Evolutionary conservation across 1,284 basidiomycete species (phyloP).

Genomic region (Boletellus deceptivus): DNA sequence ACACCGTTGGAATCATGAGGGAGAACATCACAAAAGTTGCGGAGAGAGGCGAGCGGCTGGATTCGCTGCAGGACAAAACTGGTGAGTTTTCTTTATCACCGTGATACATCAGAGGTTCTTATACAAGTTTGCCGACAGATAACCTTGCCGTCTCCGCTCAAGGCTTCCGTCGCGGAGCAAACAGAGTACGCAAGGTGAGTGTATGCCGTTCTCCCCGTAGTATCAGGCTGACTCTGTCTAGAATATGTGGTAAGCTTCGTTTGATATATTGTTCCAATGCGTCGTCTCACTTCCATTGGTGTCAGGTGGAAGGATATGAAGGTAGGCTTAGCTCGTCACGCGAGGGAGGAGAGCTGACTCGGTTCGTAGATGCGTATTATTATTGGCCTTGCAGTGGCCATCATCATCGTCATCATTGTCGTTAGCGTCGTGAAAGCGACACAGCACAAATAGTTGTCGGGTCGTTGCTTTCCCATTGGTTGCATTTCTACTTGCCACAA

Average conservation of each 20-base stretch:
- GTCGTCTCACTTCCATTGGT: slow-evolving; percentile 10
- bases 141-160: slow-evolving; percentile 98
- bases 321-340: slow-evolving; percentile 41
- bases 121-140: slow-evolving; percentile 49
- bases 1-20: slow-evolving; percentile 95
- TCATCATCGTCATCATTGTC: slow-evolving; percentile 92
- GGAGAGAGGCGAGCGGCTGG: slow-evolving; percentile 92
- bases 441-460: slow-evolving; percentile 37
- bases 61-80: slow-evolving; percentile 96
- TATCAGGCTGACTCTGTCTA: slow-evolving; percentile 32
- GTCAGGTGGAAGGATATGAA: slow-evolving; percentile 97
- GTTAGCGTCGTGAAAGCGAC: slow-evolving; percentile 87
- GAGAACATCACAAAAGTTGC: slow-evolving; percentile 97
- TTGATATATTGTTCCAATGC: neutral
- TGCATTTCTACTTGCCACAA: slow-evolving; percentile 1
- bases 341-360: slow-evolving; percentile 9
- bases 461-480: neutral
- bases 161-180: slow-evolving; percentile 96
- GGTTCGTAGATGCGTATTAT: slow-evolving; percentile 77
- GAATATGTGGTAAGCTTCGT: slow-evolving; percentile 78
- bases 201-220: slow-evolving; percentile 14
- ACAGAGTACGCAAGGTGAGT: slow-evolving; percentile 94
- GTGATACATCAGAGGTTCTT: neutral
- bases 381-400: slow-evolving; percentile 82
- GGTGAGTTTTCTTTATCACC: slow-evolving; percentile 53